phyloP scores from a whole-genome alignment of 768 basidiomycete species.

The Lactarius evosmus region DNA sequence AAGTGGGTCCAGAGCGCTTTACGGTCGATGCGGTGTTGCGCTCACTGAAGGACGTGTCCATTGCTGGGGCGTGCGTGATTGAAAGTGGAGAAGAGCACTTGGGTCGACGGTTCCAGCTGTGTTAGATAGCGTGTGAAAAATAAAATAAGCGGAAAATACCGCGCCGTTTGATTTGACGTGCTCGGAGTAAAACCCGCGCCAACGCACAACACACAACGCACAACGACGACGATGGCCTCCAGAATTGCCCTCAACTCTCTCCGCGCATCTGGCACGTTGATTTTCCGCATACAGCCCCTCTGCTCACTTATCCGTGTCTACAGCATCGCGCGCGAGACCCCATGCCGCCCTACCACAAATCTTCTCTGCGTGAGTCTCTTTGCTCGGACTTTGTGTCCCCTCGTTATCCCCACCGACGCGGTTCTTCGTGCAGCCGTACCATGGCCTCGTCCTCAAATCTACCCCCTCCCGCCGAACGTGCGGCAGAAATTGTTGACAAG shows the following conservation, averaged over 20 bases:
- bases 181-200: too few relatives aligned
- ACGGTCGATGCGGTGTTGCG: not conserved
- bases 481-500: slow-evolving; percentile 85
- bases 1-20: not conserved
- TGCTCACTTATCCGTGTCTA: not conserved
- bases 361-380: slow-evolving; percentile 45
- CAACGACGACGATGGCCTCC: slow-evolving; percentile 30
- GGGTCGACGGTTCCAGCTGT: not conserved
- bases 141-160: not conserved
- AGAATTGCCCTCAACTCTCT: slow-evolving; percentile 32
- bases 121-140: not conserved
- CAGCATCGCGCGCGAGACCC: slow-evolving; percentile 30
- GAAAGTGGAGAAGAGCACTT: slow-evolving; percentile 1
- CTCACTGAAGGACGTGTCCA: not conserved
- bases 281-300: not conserved
- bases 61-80: slow-evolving; percentile 1
- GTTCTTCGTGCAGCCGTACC: not conserved
- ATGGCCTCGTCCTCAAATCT: slow-evolving; percentile 48
- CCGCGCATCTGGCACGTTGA: slow-evolving; percentile 29
- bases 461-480: slow-evolving; percentile 78
- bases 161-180: too few relatives aligned
- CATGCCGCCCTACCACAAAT: slow-evolving; percentile 47
- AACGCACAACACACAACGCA: slow-evolving; percentile 15
- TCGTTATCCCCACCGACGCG: not conserved
- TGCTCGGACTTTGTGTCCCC: slow-evolving; percentile 22